Percentiles rank a stretch among this genome's conserved stretches.
These are phyloP conservation scores for Termitomyces heimii DNA, from an alignment of 768 basidiomycete genomes.

Conservation along the genomic window DNA sequence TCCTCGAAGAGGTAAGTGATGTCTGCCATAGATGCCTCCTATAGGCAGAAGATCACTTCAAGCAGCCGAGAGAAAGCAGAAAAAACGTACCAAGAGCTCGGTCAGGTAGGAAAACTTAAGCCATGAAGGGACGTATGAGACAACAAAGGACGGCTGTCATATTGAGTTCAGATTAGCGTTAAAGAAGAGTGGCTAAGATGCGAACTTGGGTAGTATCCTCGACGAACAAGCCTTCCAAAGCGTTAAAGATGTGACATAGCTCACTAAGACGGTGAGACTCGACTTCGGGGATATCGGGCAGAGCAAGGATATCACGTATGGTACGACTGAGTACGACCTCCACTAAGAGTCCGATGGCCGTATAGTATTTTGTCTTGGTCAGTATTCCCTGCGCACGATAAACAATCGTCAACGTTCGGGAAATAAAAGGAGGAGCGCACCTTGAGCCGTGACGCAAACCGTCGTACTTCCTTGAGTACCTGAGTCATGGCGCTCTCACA, in stretches of 20 bases:
- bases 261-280: slow-evolving; percentile 84
- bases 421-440: slow-evolving; percentile 31
- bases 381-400: slow-evolving; percentile 47
- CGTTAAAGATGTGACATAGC: slow-evolving; percentile 71
- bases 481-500: slow-evolving; percentile 66
- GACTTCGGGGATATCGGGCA: slow-evolving; percentile 82
- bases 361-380: slow-evolving; percentile 66
- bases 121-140: slow-evolving; percentile 88
- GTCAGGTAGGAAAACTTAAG: slow-evolving; percentile 92
- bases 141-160: slow-evolving; percentile 63
- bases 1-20: slow-evolving; percentile 89
- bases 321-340: slow-evolving; percentile 65
- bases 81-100: slow-evolving; percentile 73
- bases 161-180: neutral
- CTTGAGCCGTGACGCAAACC: slow-evolving; percentile 64
- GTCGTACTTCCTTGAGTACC: slow-evolving; percentile 58
- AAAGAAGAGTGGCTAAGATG: neutral
- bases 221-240: slow-evolving; percentile 77
- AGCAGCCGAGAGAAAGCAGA: neutral
- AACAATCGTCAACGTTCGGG: neutral
- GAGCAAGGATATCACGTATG: slow-evolving; percentile 63
- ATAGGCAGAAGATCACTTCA: slow-evolving; percentile 1
- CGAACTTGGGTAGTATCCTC: slow-evolving; percentile 57
- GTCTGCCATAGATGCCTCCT: slow-evolving; percentile 92
- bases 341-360: slow-evolving; percentile 63